Evolutionary conservation across 2,329 filamentous ascomycete species (phyloP), one percentile per base, ranked within the genome.

Genomic region (Davidsoniella australis): DNA sequence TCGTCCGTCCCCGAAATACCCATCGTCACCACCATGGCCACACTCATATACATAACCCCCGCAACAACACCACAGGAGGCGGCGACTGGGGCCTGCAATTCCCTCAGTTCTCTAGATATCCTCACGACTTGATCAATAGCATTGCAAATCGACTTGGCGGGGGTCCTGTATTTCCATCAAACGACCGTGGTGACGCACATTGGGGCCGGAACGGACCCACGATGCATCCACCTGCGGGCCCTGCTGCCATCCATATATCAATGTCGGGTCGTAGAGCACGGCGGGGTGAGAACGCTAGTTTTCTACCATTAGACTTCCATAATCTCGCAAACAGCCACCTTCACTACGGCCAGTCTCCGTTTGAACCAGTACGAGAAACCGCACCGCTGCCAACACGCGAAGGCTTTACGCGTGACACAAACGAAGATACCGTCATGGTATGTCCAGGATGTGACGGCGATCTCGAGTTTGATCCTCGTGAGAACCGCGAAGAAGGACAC

Each of bases 361-460:
- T 59, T 44, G 56, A 61, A 17, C 56, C 59, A 3, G 55, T 59
- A 4, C 39, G 18, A 17, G 58, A 60, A 4, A 63, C 59, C 2
- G 63, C 64, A 17, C 72, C 69, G 56, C 69, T 68, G n/a, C 56
- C 37, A 0, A 69, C 84, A 0, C 72, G 73, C 5, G 67, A 76
- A n/a, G 89, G 88, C 0, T 96, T 91, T 58, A 94, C 85, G 1
- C 73, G 88, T 52, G 78, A 77, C 45, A 83, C 85, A 0, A 74
- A 68, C 38, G 80, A 85, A 36, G 78, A 85, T 14, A 74, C 83
- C 37, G 69, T 83, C 0, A 72, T 89, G 2, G 71, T 94, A 1
- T 98, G 91, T 61, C 85, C 89, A 0, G 85, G 85, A 52, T 98
- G 91, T 58, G 80, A 82, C 16, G 74, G 84, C 52, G 89, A 96